Conservation (phyloP, 306 rosid genomes). For the Begonia peltatifolia region DNA sequence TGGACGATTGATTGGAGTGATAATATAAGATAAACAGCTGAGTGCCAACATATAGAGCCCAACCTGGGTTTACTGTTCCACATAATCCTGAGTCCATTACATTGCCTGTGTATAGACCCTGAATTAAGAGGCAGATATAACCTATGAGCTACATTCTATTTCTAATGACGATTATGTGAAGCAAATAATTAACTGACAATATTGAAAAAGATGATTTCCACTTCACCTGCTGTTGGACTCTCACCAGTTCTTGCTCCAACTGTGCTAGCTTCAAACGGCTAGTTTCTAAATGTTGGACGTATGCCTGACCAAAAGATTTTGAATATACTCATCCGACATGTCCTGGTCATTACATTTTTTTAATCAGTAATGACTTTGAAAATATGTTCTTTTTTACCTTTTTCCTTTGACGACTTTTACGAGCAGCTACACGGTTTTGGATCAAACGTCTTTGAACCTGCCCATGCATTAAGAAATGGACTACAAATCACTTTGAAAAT, state of each 20-base stretch:
- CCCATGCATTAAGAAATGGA: slow-evolving; percentile 7
- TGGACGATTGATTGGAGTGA: background rate
- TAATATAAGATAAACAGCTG: background rate
- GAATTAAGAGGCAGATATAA: slow-evolving; percentile 16
- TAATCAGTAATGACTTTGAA: background rate
- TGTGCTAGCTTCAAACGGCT: slow-evolving; percentile 71
- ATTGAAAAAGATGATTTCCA: background rate
- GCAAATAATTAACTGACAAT: background rate
- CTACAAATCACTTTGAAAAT: background rate
- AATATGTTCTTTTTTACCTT: slow-evolving; percentile 31
- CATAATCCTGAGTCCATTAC: slow-evolving; percentile 33
- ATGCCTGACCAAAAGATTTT: slow-evolving; percentile 35
- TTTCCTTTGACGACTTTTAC: slow-evolving; percentile 60
- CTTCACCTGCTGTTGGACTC: slow-evolving; percentile 58
- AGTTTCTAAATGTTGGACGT: slow-evolving; percentile 79
- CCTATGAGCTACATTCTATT: slow-evolving; percentile 2
- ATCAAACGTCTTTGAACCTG: slow-evolving; percentile 60
- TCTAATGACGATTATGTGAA: background rate
- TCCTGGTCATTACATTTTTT: slow-evolving; percentile 1
- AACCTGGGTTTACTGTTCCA: slow-evolving; percentile 52
- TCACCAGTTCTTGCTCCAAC: slow-evolving; percentile 62
- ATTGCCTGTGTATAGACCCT: slow-evolving; percentile 33
- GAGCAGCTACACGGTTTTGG: slow-evolving; percentile 89
- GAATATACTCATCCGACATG: background rate
- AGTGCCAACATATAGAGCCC: slow-evolving; percentile 7